These are phyloP conservation scores for Rhizophagus clarus DNA, from an alignment of 192 early-diverging fungal genomes.

Conservation along the genomic window DNA sequence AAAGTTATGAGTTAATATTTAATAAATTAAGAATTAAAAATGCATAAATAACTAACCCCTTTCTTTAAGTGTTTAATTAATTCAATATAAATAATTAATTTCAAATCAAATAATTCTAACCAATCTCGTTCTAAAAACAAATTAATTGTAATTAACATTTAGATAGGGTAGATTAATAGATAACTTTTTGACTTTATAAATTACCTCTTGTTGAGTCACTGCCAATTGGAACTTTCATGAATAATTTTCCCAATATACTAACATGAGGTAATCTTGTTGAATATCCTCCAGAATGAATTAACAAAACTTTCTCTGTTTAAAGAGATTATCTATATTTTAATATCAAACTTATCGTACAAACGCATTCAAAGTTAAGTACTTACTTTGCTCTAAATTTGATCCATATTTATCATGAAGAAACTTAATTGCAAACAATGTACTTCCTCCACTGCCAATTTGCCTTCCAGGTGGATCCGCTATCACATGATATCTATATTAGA, in stretches of 20 bases:
- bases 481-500: conserved; percentile 39
- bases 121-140: conserved; percentile 10
- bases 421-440: conserved; percentile 41
- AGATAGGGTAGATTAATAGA: no score
- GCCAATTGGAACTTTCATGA: conserved; percentile 40
- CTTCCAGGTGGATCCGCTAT: conserved; percentile 41
- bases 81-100: conserved; percentile 31
- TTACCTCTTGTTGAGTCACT: not conserved
- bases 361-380: not conserved
- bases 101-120: conserved; percentile 29
- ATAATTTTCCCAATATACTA: conserved; percentile 44
- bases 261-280: conserved; percentile 47
- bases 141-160: not conserved
- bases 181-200: no score
- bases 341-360: not conserved
- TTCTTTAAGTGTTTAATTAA: conserved; percentile 4
- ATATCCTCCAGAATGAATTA: conserved; percentile 49
- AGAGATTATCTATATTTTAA: not conserved
- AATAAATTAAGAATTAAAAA: not conserved
- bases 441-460: conserved; percentile 47
- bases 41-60: conserved; percentile 24
- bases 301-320: conserved; percentile 31
- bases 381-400: conserved; percentile 25
- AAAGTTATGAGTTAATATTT: not conserved
- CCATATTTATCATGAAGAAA: conserved; percentile 32